Evolutionary conservation across 805 yeast genomes (phyloP).

Genomic region (Cyberlindnera meyerae): DNA sequence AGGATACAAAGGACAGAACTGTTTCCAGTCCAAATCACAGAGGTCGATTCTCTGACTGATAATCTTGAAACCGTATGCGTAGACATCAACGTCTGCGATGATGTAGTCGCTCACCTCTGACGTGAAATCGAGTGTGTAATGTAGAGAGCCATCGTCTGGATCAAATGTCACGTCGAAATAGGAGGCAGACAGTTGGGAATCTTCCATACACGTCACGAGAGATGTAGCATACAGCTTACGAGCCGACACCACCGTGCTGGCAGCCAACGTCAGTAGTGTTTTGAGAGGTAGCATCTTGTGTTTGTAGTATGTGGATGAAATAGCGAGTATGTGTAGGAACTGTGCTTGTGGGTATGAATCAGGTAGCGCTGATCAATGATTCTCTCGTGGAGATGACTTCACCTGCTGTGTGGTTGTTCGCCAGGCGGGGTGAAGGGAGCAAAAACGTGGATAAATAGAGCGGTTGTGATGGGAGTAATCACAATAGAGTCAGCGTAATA

Average conservation of each 20-base stretch:
- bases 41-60: constrained; percentile 54
- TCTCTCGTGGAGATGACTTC: too few relatives aligned
- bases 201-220: constrained; percentile 80
- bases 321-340: too few relatives aligned
- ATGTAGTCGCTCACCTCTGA: constrained; percentile 66
- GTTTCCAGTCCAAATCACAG: constrained; percentile 67
- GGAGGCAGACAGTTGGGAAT: constrained; percentile 67
- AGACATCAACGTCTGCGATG: constrained; percentile 64
- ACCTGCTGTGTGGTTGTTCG: too few relatives aligned
- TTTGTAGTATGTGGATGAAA: too few relatives aligned
- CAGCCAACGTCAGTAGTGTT: neutral
- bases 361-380: too few relatives aligned
- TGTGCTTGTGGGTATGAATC: too few relatives aligned
- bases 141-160: constrained; percentile 64
- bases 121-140: constrained; percentile 63
- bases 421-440: too few relatives aligned
- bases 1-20: constrained; percentile 85
- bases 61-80: constrained; percentile 80
- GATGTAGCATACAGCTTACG: constrained; percentile 59
- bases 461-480: too few relatives aligned
- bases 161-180: constrained; percentile 70
- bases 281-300: neutral
- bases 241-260: constrained; percentile 1
- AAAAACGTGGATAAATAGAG: too few relatives aligned
- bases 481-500: too few relatives aligned